Evolutionary conservation across 202 grass and related monocot species (phyloP), one percentile per base, ranked within the genome.

Genomic region (Saccharum hybrid): DNA sequence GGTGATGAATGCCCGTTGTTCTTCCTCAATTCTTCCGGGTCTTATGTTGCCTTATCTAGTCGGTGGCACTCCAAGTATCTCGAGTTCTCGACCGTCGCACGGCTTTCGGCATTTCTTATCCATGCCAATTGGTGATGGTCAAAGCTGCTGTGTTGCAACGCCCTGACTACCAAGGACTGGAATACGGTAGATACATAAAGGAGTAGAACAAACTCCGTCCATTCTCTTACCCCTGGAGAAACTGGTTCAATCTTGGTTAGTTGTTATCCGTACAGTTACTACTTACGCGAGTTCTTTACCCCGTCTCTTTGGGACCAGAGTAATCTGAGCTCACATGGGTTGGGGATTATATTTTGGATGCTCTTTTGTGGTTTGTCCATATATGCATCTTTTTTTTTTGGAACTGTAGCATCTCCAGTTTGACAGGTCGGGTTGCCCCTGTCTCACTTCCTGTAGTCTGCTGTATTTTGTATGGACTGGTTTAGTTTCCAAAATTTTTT

Each of bases 321-420:
- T 33, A 49, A 5, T 8, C 5, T 52, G 42, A 84, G 42, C 40
- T 36, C 23, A 52, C 77, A 76, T 85, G 65, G 71, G 1, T 54
- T 85, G 65, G 71, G 1, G 64, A 15, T 85, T 71, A 60, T 85
- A 39, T 83, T 72, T 65, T 23, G 23, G 48, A 59, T 28, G 21
- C 22, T 54, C 11, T 49, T 84, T 79, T 45, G 46, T 28, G 28
- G 42, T 30, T 31, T 56, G 41, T 76, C 13, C 9, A 51, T 51
- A 14, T 49, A 49, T 16, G 46, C 13, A 49, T 48, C 42, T 2
- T 2, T 49, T 15, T 33, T 33, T 33, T 33, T 33, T 33, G 2
- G 31, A 4, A 33, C 31, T 33, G 2, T 33, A 33, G 31, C 2
- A 10, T 43, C 43, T 48, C 4, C 14, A 1, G 46, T 49, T 49